These are phyloP conservation scores for Creolimax fragrantissima DNA, from an alignment of 78 protist species.

Conservation along the genomic window DNA sequence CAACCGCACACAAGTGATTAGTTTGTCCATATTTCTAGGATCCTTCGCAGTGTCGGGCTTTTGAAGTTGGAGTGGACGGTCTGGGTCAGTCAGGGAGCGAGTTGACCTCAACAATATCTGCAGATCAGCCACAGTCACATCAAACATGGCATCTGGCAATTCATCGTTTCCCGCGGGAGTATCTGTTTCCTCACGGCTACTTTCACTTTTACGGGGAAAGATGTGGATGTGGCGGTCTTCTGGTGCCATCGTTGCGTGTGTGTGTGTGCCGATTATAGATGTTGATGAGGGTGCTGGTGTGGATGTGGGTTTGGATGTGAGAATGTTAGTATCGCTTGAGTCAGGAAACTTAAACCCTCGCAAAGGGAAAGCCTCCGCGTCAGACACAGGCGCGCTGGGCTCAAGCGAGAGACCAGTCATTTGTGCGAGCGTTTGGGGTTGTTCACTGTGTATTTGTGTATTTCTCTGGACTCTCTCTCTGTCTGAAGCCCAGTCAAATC, in stretches of 20 bases:
- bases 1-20: not conserved
- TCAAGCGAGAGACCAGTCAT: not conserved
- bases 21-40: not conserved
- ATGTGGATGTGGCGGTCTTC: not conserved
- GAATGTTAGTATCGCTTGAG: not conserved
- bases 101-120: not conserved
- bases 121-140: not conserved
- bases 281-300: not conserved
- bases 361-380: not conserved
- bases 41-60: not conserved
- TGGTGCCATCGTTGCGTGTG: not conserved
- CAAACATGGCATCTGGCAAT: not conserved
- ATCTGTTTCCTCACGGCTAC: not conserved
- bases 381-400: not conserved
- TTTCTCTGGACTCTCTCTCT: too few species aligned
- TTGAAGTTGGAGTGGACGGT: not conserved
- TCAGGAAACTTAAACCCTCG: not conserved
- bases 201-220: not conserved
- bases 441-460: not conserved
- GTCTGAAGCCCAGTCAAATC: not conserved
- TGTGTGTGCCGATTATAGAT: not conserved
- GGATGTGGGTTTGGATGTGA: not conserved
- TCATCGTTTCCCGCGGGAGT: not conserved
- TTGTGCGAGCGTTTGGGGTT: not conserved
- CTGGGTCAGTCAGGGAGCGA: not conserved